Conservation (phyloP, 2,329 filamentous ascomycete genomes). For the Cordyceps cicadae region DNA sequence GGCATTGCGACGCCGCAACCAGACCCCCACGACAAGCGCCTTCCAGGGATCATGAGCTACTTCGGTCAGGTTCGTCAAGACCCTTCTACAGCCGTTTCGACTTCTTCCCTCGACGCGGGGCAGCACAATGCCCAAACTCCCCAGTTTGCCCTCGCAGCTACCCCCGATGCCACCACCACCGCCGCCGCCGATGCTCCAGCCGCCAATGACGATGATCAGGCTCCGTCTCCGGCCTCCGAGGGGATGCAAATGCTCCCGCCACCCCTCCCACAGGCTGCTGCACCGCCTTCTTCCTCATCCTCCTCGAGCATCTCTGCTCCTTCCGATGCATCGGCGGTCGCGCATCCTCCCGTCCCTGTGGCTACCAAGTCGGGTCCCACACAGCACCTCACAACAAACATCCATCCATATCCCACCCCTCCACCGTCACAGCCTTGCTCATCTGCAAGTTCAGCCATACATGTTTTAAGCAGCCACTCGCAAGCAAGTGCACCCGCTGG, state of each 20-base stretch:
- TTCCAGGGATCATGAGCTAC: slow-evolving; percentile 94
- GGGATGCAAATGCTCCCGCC: background rate
- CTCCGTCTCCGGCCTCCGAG: slow-evolving; percentile 4
- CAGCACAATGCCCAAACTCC: slow-evolving; percentile 22
- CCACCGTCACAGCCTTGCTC: slow-evolving; percentile 43
- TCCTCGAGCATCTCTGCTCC: background rate
- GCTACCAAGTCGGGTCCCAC: slow-evolving; percentile 21
- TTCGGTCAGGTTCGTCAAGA: slow-evolving; percentile 98
- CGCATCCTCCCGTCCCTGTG: slow-evolving; percentile 28
- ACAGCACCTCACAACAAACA: slow-evolving; percentile 25
- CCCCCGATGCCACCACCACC: background rate
- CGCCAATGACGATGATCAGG: background rate
- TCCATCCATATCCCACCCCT: slow-evolving; percentile 47
- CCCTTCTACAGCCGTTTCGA: slow-evolving; percentile 45
- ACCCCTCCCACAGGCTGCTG: background rate
- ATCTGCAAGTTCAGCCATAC: slow-evolving; percentile 20
- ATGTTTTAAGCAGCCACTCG: background rate
- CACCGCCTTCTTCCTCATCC: background rate
- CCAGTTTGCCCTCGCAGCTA: background rate
- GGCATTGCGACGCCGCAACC: slow-evolving; percentile 89
- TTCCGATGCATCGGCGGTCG: background rate
- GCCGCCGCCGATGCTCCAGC: background rate
- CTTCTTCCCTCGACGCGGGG: slow-evolving; percentile 22
- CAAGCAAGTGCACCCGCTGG: slow-evolving; percentile 4
- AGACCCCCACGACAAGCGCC: slow-evolving; percentile 86